A percentile compares a stretch with the other conserved stretches of the same genome.
Conservation (phyloP, 345 rosid species). For the Citropsis articulata region DNA sequence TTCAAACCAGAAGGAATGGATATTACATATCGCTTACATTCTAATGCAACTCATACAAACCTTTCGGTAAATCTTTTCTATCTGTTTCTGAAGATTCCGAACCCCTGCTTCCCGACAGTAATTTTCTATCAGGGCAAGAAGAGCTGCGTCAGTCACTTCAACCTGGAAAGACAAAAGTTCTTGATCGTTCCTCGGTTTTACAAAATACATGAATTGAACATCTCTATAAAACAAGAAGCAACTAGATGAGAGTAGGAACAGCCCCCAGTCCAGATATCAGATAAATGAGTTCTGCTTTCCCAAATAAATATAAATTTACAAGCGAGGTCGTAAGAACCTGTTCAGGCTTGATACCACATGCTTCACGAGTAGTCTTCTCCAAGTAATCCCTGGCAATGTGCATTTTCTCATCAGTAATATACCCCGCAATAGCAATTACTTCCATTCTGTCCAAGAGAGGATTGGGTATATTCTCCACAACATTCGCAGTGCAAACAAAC, state of each 20-base stretch:
- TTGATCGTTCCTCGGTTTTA: neutral
- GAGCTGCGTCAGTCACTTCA: slow-evolving; percentile 82
- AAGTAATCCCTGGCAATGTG: slow-evolving; percentile 97
- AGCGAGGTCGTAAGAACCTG: slow-evolving; percentile 46
- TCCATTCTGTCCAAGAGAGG: slow-evolving; percentile 99
- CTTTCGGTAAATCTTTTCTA: slow-evolving; percentile 99
- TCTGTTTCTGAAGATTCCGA: slow-evolving; percentile 97
- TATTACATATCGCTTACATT: neutral
- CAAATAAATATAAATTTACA: neutral
- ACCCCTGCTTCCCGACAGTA: slow-evolving; percentile 99
- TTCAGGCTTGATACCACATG: slow-evolving; percentile 90
- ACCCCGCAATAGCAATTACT: slow-evolving; percentile 95
- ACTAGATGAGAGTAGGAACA: neutral
- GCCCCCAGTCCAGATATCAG: neutral
- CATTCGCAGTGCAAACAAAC: slow-evolving; percentile 99
- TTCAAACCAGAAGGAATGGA: neutral
- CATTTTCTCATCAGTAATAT: slow-evolving; percentile 97
- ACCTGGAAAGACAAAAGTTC: slow-evolving; percentile 47
- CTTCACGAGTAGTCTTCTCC: slow-evolving; percentile 82
- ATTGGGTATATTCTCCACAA: slow-evolving; percentile 85
- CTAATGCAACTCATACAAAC: slow-evolving; percentile 30
- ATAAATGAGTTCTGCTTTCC: neutral
- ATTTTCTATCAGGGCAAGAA: slow-evolving; percentile 84
- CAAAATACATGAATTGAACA: neutral
- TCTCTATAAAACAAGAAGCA: too few species aligned